Evolutionary conservation across 2,329 filamentous ascomycete species (phyloP).

Genomic region (Epichloe scottii): DNA sequence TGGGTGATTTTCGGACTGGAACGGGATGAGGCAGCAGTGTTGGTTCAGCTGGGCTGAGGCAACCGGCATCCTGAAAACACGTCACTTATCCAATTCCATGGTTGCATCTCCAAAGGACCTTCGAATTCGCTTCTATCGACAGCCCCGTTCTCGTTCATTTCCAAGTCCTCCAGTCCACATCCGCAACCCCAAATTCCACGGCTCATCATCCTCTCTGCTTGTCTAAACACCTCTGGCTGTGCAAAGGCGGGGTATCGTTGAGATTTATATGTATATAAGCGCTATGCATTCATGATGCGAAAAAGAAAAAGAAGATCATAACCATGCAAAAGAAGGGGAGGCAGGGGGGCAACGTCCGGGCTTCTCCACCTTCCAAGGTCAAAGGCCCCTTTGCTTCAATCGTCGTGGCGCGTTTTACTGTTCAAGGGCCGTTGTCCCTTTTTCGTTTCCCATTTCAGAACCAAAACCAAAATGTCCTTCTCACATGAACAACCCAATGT

Average conservation of each 20-base stretch:
- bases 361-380: background rate
- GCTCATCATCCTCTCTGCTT: conserved; percentile 1
- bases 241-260: conserved; percentile 26
- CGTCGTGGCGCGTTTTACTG: conserved; percentile 7
- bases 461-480: background rate
- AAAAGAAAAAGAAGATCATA: conserved; percentile 12
- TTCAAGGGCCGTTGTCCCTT: conserved; percentile 4
- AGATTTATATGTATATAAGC: conserved; percentile 27
- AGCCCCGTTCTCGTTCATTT: background rate
- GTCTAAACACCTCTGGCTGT: conserved; percentile 10
- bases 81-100: background rate
- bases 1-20: too few species aligned
- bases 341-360: background rate
- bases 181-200: background rate
- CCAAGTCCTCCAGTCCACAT: background rate
- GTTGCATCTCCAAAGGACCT: background rate
- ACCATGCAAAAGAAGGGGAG: conserved; percentile 3
- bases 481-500: background rate
- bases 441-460: background rate
- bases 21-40: too few species aligned
- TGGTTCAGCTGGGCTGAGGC: too few species aligned
- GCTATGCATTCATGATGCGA: conserved; percentile 16
- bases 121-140: background rate
- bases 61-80: too few species aligned
- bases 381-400: background rate